Evolutionary conservation across 352 stramenopile genomes (phyloP).

Genomic region (Globisporangium splendens): DNA sequence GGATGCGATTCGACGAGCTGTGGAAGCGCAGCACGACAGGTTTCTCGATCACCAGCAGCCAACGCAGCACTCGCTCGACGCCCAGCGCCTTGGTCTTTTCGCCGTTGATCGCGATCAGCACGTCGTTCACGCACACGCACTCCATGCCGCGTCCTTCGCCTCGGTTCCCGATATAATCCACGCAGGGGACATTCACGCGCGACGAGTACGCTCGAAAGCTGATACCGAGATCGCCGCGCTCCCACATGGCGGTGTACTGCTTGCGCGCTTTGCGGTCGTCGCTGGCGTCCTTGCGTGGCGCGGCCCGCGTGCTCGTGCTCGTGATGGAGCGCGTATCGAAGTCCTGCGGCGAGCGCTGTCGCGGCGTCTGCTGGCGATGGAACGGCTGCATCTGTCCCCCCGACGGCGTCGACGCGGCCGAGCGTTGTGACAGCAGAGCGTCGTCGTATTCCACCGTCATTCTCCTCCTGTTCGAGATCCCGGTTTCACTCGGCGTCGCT

Average conservation of each 20-base stretch:
- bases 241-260: slow-evolving; percentile 76
- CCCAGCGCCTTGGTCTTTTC: slow-evolving; percentile 73
- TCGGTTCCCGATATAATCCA: slow-evolving; percentile 62
- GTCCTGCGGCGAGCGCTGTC: slow-evolving; percentile 8
- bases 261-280: slow-evolving; percentile 49
- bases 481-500: too few relatives aligned
- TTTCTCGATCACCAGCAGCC: slow-evolving; percentile 74
- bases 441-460: too few relatives aligned
- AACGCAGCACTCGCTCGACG: slow-evolving; percentile 72
- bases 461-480: slow-evolving; percentile 10
- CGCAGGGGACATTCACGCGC: slow-evolving; percentile 67
- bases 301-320: slow-evolving; percentile 23
- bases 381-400: slow-evolving; percentile 9
- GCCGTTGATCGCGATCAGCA: slow-evolving; percentile 78
- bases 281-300: slow-evolving; percentile 9
- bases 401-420: neutral
- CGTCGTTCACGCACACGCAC: slow-evolving; percentile 72
- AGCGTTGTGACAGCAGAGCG: slow-evolving; percentile 8
- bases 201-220: slow-evolving; percentile 68
- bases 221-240: slow-evolving; percentile 60
- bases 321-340: slow-evolving; percentile 16
- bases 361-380: slow-evolving; percentile 7
- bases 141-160: slow-evolving; percentile 71
- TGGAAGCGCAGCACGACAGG: slow-evolving; percentile 76
- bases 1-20: slow-evolving; percentile 67